Percentiles rank a stretch among this genome's conserved stretches.
Conservation (phyloP, 768 basidiomycete genomes). For the Suillus hirtellus region DNA sequence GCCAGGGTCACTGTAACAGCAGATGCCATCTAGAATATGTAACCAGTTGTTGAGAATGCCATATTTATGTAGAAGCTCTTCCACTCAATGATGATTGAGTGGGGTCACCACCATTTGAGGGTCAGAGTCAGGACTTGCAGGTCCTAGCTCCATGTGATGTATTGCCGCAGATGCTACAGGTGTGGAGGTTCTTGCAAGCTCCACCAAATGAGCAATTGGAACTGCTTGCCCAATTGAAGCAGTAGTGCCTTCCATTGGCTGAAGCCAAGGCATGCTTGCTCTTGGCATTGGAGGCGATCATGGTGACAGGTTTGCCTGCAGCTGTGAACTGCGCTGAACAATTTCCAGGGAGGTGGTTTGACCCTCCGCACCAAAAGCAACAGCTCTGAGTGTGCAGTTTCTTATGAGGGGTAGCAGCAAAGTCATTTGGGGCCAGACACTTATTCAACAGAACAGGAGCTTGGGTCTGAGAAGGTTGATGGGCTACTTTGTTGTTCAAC, state of each 20-base stretch:
- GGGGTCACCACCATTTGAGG: slow-evolving; percentile 36
- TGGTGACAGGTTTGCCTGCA: not conserved
- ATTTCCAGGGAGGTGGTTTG: not conserved
- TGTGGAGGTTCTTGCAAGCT: slow-evolving; percentile 15
- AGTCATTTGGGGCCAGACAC: not conserved
- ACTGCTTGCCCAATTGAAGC: not conserved
- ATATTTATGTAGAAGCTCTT: slow-evolving; percentile 15
- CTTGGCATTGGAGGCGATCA: not conserved
- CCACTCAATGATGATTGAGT: slow-evolving; percentile 18
- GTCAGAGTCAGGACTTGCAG: slow-evolving; percentile 29
- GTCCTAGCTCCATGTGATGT: slow-evolving; percentile 28
- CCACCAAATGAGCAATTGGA: not conserved
- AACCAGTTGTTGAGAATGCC: slow-evolving; percentile 23
- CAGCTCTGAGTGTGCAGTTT: not conserved
- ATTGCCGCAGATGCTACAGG: slow-evolving; percentile 33
- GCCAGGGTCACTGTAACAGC: no score
- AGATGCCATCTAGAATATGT: slow-evolving; percentile 34
- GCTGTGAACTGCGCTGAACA: not conserved
- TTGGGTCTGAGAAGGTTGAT: no score
- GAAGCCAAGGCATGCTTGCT: not conserved
- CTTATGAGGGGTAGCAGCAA: not conserved
- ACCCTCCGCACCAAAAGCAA: not conserved
- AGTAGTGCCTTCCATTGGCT: not conserved
- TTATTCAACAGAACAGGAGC: no score
- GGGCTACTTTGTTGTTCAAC: not conserved